Percentiles rank a stretch among this genome's conserved stretches.
Evolutionary conservation across 352 stramenopile species (phyloP).

Genomic region (Globisporangium emineosum): DNA sequence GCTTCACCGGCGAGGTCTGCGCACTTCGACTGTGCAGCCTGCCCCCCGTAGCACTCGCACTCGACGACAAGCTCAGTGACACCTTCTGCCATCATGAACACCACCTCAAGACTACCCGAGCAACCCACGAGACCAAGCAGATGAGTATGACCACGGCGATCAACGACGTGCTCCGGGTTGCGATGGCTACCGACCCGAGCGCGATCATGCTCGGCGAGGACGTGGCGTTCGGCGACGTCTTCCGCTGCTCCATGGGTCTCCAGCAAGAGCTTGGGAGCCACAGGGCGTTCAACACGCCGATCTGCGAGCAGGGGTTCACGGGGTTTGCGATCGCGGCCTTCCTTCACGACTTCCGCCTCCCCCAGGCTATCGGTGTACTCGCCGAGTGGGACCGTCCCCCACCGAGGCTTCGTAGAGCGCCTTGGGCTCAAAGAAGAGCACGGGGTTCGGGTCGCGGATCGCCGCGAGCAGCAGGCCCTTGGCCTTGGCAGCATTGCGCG

Average conservation of each 20-base stretch:
- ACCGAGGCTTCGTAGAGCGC: slow-evolving; percentile 96
- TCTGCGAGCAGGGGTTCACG: slow-evolving; percentile 93
- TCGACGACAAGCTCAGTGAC: too few species aligned
- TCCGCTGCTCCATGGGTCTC: slow-evolving; percentile 95
- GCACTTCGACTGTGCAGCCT: too few species aligned
- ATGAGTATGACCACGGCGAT: slow-evolving; percentile 92
- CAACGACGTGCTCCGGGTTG: slow-evolving; percentile 90
- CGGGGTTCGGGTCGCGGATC: slow-evolving; percentile 95
- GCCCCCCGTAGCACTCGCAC: too few species aligned
- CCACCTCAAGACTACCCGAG: too few species aligned
- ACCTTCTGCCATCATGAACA: too few species aligned
- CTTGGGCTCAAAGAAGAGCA: slow-evolving; percentile 99
- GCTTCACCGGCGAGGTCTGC: too few species aligned
- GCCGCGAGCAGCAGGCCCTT: slow-evolving; percentile 96
- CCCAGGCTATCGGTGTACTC: slow-evolving; percentile 95
- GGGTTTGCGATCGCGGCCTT: slow-evolving; percentile 98
- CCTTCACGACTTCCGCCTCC: slow-evolving; percentile 94
- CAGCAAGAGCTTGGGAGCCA: slow-evolving; percentile 91
- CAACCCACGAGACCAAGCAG: slow-evolving; percentile 38
- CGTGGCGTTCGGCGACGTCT: slow-evolving; percentile 98
- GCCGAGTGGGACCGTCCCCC: slow-evolving; percentile 91
- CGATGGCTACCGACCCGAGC: slow-evolving; percentile 85
- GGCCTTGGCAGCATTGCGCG: slow-evolving; percentile 90
- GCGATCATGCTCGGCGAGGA: slow-evolving; percentile 97
- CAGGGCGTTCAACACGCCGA: slow-evolving; percentile 96